Evolutionary conservation across 148 eudicot genomes (phyloP).

Genomic region (Polygonum maritimum): DNA sequence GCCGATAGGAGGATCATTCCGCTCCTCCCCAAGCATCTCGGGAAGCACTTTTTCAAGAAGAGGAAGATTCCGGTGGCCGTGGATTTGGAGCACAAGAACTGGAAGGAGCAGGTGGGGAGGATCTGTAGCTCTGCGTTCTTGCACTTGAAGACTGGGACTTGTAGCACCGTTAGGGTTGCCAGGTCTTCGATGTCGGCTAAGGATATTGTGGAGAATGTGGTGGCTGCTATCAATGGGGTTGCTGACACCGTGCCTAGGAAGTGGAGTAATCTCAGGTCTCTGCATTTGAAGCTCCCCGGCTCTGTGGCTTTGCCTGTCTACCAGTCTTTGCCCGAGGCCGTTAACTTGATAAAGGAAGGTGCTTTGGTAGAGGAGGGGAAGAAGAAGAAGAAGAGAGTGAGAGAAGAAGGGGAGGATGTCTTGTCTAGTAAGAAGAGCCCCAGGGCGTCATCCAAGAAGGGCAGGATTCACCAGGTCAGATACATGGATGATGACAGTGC

Average conservation of each 20-base stretch:
- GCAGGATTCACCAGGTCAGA: slow-evolving; percentile 74
- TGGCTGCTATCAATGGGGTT: slow-evolving; percentile 43
- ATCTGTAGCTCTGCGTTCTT: slow-evolving; percentile 42
- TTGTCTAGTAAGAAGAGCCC: neutral
- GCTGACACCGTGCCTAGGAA: slow-evolving; percentile 47
- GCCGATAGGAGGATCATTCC: slow-evolving; percentile 55
- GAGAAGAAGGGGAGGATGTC: slow-evolving; percentile 17
- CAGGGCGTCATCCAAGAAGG: slow-evolving; percentile 30
- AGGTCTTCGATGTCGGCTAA: slow-evolving; percentile 37
- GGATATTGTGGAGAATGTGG: slow-evolving; percentile 67
- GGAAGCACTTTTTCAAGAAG: slow-evolving; percentile 42
- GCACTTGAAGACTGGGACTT: slow-evolving; percentile 63
- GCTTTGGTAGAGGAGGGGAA: slow-evolving; percentile 1
- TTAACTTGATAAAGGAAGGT: slow-evolving; percentile 25
- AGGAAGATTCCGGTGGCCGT: slow-evolving; percentile 79
- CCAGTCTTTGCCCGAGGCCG: slow-evolving; percentile 59
- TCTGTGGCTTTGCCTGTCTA: slow-evolving; percentile 74
- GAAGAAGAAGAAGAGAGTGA: neutral
- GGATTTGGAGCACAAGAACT: slow-evolving; percentile 47
- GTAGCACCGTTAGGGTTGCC: slow-evolving; percentile 60
- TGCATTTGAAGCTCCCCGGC: slow-evolving; percentile 68
- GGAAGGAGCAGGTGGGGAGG: slow-evolving; percentile 76
- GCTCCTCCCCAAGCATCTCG: slow-evolving; percentile 42
- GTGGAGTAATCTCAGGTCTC: slow-evolving; percentile 59
- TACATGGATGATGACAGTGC: slow-evolving; percentile 51